Conservation (phyloP, 345 rosid genomes). For the Passiflora organensis region DNA sequence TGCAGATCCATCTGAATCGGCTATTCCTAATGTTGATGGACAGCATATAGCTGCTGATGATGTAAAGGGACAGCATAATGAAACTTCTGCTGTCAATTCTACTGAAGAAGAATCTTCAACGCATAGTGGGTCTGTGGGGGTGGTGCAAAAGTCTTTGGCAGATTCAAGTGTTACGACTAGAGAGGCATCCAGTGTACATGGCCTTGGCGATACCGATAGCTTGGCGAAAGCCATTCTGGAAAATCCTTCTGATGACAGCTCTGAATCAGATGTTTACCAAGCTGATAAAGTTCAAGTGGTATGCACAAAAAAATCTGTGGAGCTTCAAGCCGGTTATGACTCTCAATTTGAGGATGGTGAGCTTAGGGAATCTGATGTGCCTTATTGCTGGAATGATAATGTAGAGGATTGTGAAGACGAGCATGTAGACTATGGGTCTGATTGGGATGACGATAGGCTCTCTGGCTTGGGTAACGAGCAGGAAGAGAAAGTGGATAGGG, state of each 20-base stretch:
- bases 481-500: constrained; percentile 26
- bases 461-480: constrained; percentile 24
- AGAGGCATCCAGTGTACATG: constrained; percentile 9
- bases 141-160: constrained; percentile 15
- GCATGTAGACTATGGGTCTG: constrained; percentile 53
- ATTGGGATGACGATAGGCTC: constrained; percentile 39
- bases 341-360: constrained; percentile 68
- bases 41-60: neutral
- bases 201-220: constrained; percentile 7
- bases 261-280: constrained; percentile 20
- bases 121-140: constrained; percentile 7
- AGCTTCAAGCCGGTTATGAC: constrained; percentile 45
- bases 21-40: constrained; percentile 9
- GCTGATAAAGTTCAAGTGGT: constrained; percentile 11
- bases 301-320: constrained; percentile 14
- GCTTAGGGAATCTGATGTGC: constrained; percentile 42
- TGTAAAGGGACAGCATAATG: neutral
- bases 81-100: neutral
- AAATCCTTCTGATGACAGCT: constrained; percentile 18
- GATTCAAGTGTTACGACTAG: constrained; percentile 1
- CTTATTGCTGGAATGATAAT: constrained; percentile 34
- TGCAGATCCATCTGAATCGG: constrained; percentile 6
- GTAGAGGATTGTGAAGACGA: constrained; percentile 33
- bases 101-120: constrained; percentile 12
- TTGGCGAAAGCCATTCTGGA: constrained; percentile 10